Percentiles rank a stretch among this genome's conserved stretches.
Evolutionary conservation across 495 filamentous ascomycete species (phyloP).

Genomic region (Hypomontagnella submonticulosa): DNA sequence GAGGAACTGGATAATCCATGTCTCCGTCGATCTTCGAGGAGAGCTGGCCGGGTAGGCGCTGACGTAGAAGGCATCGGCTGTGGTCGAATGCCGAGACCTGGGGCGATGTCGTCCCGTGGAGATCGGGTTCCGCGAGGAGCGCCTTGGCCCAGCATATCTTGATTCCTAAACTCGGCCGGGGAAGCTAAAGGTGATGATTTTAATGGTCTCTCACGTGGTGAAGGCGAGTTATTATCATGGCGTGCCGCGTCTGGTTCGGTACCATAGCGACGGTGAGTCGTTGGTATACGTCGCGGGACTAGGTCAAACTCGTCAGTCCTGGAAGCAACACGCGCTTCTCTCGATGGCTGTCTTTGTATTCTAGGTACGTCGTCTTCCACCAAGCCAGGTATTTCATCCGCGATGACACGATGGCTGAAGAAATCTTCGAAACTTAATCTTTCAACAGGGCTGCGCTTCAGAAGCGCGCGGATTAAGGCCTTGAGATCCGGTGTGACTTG

Average conservation of each 20-base stretch:
- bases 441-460: constrained; percentile 87
- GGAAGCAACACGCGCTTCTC: constrained; percentile 40
- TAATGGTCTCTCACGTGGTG: constrained; percentile 51
- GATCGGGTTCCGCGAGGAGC: constrained; percentile 45
- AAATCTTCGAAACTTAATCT: constrained; percentile 85
- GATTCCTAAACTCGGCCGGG: constrained; percentile 49
- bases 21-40: constrained; percentile 48
- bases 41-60: constrained; percentile 49
- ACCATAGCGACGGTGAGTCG: constrained; percentile 43
- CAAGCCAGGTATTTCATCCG: constrained; percentile 82
- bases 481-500: constrained; percentile 81
- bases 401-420: constrained; percentile 78
- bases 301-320: constrained; percentile 47
- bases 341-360: constrained; percentile 42
- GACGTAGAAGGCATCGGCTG: constrained; percentile 52
- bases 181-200: constrained; percentile 54
- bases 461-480: constrained; percentile 76
- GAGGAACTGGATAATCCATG: constrained; percentile 54
- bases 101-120: constrained; percentile 52
- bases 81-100: constrained; percentile 59
- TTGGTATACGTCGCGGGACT: constrained; percentile 41
- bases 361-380: constrained; percentile 76
- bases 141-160: constrained; percentile 20
- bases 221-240: constrained; percentile 42
- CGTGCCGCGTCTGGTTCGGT: constrained; percentile 47